These are phyloP conservation scores for Haplosporangium gracile DNA, from an alignment of 192 early-diverging fungal genomes.

Conservation along the genomic window DNA sequence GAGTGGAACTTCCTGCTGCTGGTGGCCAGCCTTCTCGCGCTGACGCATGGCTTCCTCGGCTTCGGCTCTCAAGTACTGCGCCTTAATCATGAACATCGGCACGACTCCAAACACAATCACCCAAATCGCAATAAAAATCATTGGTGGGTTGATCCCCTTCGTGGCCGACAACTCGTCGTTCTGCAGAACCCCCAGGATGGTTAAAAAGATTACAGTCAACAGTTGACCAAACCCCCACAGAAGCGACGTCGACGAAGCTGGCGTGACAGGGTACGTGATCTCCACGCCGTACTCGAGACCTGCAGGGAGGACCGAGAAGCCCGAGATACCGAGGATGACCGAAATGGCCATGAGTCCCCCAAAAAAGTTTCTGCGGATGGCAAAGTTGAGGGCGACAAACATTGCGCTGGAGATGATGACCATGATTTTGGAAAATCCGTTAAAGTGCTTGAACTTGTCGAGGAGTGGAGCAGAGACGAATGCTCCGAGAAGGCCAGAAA, in stretches of 20 bases:
- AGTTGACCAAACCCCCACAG: constrained; percentile 34
- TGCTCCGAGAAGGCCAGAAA: constrained; percentile 67
- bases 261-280: constrained; percentile 37
- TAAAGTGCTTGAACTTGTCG: constrained; percentile 66
- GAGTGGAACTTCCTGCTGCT: not conserved
- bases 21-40: not conserved
- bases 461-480: constrained; percentile 55
- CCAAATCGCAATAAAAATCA: constrained; percentile 36
- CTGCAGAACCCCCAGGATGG: constrained; percentile 18
- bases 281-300: constrained; percentile 37
- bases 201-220: constrained; percentile 23
- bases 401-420: constrained; percentile 45
- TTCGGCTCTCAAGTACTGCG: constrained; percentile 24
- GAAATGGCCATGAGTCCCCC: constrained; percentile 9
- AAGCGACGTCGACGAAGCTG: constrained; percentile 30
- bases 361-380: constrained; percentile 18
- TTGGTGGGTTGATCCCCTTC: constrained; percentile 18
- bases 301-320: constrained; percentile 29
- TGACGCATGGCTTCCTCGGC: constrained; percentile 13
- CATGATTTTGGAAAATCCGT: constrained; percentile 52
- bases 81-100: constrained; percentile 23
- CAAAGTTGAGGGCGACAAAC: constrained; percentile 56
- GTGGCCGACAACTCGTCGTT: constrained; percentile 17
- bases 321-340: constrained; percentile 16
- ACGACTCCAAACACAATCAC: constrained; percentile 21